Conservation (phyloP, 257 asterid species). For the Handroanthus guayacan region DNA sequence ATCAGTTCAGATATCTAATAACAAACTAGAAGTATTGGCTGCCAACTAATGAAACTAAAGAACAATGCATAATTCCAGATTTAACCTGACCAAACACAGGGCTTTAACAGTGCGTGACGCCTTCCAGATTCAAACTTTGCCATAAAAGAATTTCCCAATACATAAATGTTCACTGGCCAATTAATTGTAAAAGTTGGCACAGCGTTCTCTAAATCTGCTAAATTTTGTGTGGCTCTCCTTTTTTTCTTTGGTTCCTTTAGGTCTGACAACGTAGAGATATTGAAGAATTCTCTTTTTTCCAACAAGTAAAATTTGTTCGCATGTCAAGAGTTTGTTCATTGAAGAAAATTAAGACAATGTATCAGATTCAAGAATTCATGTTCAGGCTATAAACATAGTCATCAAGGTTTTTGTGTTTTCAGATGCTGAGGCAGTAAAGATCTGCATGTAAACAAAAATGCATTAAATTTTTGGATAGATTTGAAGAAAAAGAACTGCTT, state of each 20-base stretch:
- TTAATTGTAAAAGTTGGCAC: background rate
- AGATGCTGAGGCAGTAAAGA: background rate
- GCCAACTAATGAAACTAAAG: background rate
- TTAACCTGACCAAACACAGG: too few relatives aligned
- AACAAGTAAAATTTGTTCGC: background rate
- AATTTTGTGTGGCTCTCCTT: background rate
- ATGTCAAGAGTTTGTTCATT: background rate
- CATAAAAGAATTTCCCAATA: background rate
- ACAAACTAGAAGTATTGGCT: too few relatives aligned
- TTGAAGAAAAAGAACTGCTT: too few relatives aligned
- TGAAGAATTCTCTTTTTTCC: background rate
- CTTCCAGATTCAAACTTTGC: background rate
- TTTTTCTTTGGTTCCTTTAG: background rate
- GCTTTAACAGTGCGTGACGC: too few relatives aligned
- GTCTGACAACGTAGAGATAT: background rate
- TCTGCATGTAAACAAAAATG: background rate
- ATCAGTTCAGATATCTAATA: background rate
- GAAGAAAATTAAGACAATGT: background rate
- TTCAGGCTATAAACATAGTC: background rate
- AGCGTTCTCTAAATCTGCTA: background rate
- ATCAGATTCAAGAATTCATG: constrained; percentile 9
- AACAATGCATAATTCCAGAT: too few relatives aligned
- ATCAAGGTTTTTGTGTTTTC: too few relatives aligned
- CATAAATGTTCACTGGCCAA: background rate
- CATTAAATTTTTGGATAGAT: background rate